Evolutionary conservation across 805 yeast species (phyloP).

Genomic region (Suhomyces xylopsoci): DNA sequence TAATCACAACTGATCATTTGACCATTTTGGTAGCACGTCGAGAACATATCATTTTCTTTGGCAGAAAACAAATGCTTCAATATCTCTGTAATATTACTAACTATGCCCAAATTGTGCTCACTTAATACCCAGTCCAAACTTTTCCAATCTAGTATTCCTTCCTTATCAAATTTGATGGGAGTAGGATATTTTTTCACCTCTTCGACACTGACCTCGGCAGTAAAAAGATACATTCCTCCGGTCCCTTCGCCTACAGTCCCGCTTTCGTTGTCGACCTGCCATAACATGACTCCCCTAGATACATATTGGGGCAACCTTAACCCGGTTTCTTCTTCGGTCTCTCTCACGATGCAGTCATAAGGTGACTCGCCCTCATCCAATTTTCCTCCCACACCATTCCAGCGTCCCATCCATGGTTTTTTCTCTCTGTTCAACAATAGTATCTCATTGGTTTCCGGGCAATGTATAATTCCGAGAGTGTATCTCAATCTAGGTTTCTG

Average conservation of each 20-base stretch:
- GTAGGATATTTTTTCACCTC: slow-evolving; percentile 24
- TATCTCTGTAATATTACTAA: slow-evolving; percentile 32
- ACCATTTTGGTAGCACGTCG: slow-evolving; percentile 21
- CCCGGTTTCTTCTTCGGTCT: slow-evolving; percentile 42
- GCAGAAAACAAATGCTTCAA: slow-evolving; percentile 23
- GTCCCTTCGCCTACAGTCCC: slow-evolving; percentile 13
- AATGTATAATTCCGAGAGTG: slow-evolving; percentile 27
- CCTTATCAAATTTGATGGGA: slow-evolving; percentile 26
- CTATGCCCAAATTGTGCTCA: slow-evolving; percentile 38
- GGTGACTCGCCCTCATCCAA: slow-evolving; percentile 34
- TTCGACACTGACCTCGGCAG: slow-evolving; percentile 30
- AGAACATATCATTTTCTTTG: slow-evolving; percentile 21
- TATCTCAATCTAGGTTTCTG: slow-evolving; percentile 11
- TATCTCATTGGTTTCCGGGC: slow-evolving; percentile 28
- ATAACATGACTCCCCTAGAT: slow-evolving; percentile 34
- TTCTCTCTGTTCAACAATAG: slow-evolving; percentile 40
- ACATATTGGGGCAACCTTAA: slow-evolving; percentile 24
- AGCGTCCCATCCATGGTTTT: slow-evolving; percentile 46
- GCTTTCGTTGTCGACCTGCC: slow-evolving; percentile 22
- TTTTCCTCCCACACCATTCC: slow-evolving; percentile 49
- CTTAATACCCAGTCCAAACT: slow-evolving; percentile 33
- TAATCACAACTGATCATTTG: slow-evolving; percentile 11
- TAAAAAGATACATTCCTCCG: slow-evolving; percentile 40
- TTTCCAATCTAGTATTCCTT: slow-evolving; percentile 46
- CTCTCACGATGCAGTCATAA: slow-evolving; percentile 38